phyloP scores from a whole-genome alignment of 768 basidiomycete genomes.

The Agaricus blazei region DNA sequence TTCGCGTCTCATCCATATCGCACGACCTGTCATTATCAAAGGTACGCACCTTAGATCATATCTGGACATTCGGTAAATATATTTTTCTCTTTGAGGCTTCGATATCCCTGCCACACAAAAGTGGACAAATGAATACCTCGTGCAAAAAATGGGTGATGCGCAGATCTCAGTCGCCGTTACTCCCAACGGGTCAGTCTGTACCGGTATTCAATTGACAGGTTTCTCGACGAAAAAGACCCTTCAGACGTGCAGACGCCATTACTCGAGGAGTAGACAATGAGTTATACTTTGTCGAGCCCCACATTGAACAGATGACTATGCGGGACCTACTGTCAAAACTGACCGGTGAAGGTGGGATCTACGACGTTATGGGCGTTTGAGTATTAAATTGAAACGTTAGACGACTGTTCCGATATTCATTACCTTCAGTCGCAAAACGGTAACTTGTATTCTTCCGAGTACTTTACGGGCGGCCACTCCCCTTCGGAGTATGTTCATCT shows the following conservation, averaged over 20 bases:
- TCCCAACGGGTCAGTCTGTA: constrained; percentile 66
- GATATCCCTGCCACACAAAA: constrained; percentile 39
- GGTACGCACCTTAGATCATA: constrained; percentile 28
- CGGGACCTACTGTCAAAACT: constrained; percentile 39
- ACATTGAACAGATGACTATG: constrained; percentile 65
- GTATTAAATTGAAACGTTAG: neutral
- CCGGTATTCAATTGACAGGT: neutral
- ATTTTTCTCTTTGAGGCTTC: constrained; percentile 33
- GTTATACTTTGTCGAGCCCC: constrained; percentile 75
- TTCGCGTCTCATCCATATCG: constrained; percentile 57
- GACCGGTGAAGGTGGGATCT: constrained; percentile 11
- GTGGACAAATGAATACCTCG: constrained; percentile 69
- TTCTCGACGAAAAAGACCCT: constrained; percentile 10
- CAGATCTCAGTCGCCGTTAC: constrained; percentile 74
- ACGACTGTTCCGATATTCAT: constrained; percentile 30
- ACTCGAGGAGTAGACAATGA: constrained; percentile 44
- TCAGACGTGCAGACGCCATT: constrained; percentile 75
- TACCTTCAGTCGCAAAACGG: constrained; percentile 94
- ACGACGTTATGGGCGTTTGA: no score
- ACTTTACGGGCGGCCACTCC: constrained; percentile 18
- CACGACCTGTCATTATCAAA: constrained; percentile 71
- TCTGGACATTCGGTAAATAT: neutral
- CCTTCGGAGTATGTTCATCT: constrained; percentile 60
- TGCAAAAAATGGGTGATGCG: constrained; percentile 44
- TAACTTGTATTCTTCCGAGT: constrained; percentile 59